Base-by-base conservation (phyloP, 2,329 filamentous ascomycete species). In the Fusarium denticulatum region DNA sequence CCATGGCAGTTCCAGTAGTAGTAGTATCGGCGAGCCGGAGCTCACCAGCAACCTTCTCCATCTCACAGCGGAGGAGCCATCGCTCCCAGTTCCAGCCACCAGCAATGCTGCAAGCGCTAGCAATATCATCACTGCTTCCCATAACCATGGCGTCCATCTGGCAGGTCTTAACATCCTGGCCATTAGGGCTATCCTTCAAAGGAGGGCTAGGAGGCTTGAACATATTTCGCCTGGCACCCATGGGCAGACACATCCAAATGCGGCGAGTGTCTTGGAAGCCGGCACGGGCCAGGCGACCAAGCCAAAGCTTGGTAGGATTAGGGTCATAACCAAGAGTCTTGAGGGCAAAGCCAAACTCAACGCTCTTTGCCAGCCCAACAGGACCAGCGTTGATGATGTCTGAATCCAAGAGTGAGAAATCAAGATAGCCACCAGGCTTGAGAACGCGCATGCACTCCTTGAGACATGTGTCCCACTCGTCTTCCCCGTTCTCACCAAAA, bases 21-120 rank as follows among this genome's bases (percentile, higher is more conserved):
- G 87, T 86, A 9, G 83, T 89, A 76, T 90, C 87, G 9, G 83
- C 83, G 30, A 90, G 85, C 16, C 88, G 82, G 69, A 88, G 82
- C 79, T 94, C 91, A 32, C 93, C 93, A 79, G 94, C 86, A 9
- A 86, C 86, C 82, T 89, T 96, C 85, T 98, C 95, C 84, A 92
- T 89, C 84, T 96, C 93, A 78, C 96, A 88, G 79, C 94, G 94
- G 75, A 98, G 85, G 81, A 98, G 89, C 96, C 96, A 99, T 81
- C 94, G 93, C 88, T 99, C 96, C 96, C 95, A 99, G 81, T 92
- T 91, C 91, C 95, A 96, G 32, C 93, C 92, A 9, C 94, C 96
- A 2, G 96, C 90, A 45, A 98, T 84, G 26, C 95, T 95, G 18
- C 93, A 93, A 73, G 97, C 86, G 76, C 89, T 91, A 4, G 94